Base-by-base conservation (phyloP, 2,329 filamentous ascomycete genomes). In the Scytalidium lignicola region DNA sequence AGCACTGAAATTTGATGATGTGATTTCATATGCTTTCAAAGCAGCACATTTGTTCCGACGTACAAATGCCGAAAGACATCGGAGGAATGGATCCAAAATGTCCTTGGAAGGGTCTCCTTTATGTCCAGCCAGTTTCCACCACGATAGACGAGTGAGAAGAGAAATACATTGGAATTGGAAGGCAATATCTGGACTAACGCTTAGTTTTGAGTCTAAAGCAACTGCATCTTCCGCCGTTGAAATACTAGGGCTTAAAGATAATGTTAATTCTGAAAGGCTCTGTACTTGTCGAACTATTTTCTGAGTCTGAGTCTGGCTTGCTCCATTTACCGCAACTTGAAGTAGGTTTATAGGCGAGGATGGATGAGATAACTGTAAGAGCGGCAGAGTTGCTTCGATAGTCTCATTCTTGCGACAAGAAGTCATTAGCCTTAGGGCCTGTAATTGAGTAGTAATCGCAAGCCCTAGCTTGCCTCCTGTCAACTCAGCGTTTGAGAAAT, bases 271-370 rank as follows among this genome's bases (percentile, higher is more conserved):
- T 0, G 84, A 82, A 1, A 90, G 62, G 0, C 74, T 75, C 44
- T 89, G 85, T 17, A 91, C 68, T 53, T 89, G 85, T 2, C 80
- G 80, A 9, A 79, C 74, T 17, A 75, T 71, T 61, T 87, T 90
- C 63, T n/a, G 78, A 73, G 15, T 75, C 68, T 2, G 69, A 61
- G 18, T 48, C 65, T 65, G 43, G 10, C 5, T 66, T 3, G 44
- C 26, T 19, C 26, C 23, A 21, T 49, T 46, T 3, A 61, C 63
- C 47, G 70, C 67, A 7, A 70, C 65, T 7, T 75, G 59, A 1
- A 89, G 69, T 2, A 88, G 67, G 10, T 73, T 78, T 7, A 76
- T 65, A 0, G 84, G 84, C 0, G 85, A 86, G 1, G 74, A 77
- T 2, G 67, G 59, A 41, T 75, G 72, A 1, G 70, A 69, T 10